Evolutionary conservation across 495 filamentous ascomycete genomes (phyloP), one percentile per base, ranked within the genome.

Genomic region (Talaromyces borbonicus): DNA sequence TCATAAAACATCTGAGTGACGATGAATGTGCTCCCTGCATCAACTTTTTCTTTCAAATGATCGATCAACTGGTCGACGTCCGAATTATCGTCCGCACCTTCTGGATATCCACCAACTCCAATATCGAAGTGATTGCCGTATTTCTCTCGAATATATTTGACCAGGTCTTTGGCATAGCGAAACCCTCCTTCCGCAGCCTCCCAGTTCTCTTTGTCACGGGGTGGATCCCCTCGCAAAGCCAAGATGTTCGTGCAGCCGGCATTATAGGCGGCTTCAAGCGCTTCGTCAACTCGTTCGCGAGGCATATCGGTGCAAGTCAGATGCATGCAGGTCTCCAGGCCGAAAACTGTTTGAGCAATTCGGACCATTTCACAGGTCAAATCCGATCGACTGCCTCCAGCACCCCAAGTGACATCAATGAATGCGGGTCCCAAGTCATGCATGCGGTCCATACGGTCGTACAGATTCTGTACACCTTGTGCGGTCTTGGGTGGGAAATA

Each of bases 1-100:
- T 97, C 90, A 67, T 99, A 99, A 65, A 95, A 95, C 93, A 99
- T 99, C 69, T 99, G 93, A 0, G 93, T 97, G 43, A 99, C 83
- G 39, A 99, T 80, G 63, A 95, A 96, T 8, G 85, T 81, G 43
- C 82, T 89, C 29, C 93, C 93, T 38, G 86, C 87, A 66, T 99
- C 93, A 38, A 97, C 81, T 66, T 99, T 99, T 67, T 97, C 86
- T 69, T 97, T 97, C 57, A 97, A 65, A 60, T 97, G 93, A 48
- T 95, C 84, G 47, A 97, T 78, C 58, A 97, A 73, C 19, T 76
- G 65, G 24, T 95, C 88, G 14, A 81, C 79, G 56, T 96, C 86
- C 37, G 83, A 72, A 53, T 93, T 85, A 56, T 97, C 93, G 52
- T 99, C 93, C 49, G 81, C 87, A 26, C 93, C 93, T 65, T 99